These are phyloP conservation scores for Sugiyamaella floridensis DNA, from an alignment of 805 yeast genomes.

Conservation along the genomic window DNA sequence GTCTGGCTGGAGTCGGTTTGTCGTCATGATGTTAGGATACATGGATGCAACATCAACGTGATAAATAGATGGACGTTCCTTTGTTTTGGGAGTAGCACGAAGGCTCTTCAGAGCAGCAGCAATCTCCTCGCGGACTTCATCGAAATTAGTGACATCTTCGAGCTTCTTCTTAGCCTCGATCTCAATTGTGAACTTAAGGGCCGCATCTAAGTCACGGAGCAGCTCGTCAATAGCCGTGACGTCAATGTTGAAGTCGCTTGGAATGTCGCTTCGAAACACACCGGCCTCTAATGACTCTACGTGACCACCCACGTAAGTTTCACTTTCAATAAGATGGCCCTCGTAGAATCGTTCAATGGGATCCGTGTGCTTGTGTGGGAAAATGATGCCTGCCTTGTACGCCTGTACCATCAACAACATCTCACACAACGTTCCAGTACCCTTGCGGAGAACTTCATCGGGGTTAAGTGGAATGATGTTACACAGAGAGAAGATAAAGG, in stretches of 20 bases:
- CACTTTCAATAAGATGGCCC: conserved; percentile 89
- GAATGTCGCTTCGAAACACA: conserved; percentile 85
- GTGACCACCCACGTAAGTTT: conserved; percentile 98
- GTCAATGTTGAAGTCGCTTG: conserved; percentile 68
- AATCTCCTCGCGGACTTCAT: conserved; percentile 62
- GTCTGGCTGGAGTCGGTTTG: conserved; percentile 95
- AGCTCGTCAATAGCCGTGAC: conserved; percentile 78
- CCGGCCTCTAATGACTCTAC: conserved; percentile 98
- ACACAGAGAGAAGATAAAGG: conserved; percentile 91
- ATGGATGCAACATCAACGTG: conserved; percentile 99
- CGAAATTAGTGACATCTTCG: conserved; percentile 75
- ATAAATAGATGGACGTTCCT: conserved; percentile 80
- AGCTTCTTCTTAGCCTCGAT: conserved; percentile 69
- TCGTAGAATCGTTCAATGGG: conserved; percentile 92
- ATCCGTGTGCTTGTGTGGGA: conserved; percentile 91
- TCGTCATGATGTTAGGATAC: conserved; percentile 98
- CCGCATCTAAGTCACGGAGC: conserved; percentile 60
- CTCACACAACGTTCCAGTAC: conserved; percentile 98
- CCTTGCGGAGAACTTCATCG: conserved; percentile 91
- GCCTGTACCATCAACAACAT: conserved; percentile 96
- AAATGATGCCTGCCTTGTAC: conserved; percentile 60
- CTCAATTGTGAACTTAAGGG: conserved; percentile 74
- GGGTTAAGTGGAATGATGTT: conserved; percentile 94
- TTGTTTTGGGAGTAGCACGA: conserved; percentile 53
- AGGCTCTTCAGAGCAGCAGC: conserved; percentile 49